A percentile compares a stretch with the other conserved stretches of the same genome.
These are phyloP conservation scores for Takakia lepidozioides DNA, from an alignment of 225 moss, liverwort and hornwort species.

Conservation along the genomic window DNA sequence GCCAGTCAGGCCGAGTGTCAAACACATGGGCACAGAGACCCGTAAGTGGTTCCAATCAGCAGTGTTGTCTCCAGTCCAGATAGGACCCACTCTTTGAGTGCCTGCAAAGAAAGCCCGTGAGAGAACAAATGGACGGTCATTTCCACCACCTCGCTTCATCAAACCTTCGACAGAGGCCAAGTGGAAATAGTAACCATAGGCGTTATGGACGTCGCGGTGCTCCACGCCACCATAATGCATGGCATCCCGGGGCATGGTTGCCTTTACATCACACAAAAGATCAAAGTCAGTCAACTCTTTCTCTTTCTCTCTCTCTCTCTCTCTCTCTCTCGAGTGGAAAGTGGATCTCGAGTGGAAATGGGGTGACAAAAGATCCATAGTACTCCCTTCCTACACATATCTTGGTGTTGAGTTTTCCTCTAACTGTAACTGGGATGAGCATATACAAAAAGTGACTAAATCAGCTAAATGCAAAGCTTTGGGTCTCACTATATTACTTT, in stretches of 20 bases:
- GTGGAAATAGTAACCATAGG: slow-evolving; percentile 89
- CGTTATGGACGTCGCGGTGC: slow-evolving; percentile 96
- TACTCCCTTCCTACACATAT: too few relatives aligned
- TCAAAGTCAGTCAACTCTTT: too few relatives aligned
- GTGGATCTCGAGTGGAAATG: too few relatives aligned
- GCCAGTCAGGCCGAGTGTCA: slow-evolving; percentile 77
- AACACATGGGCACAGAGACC: slow-evolving; percentile 80
- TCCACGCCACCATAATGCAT: slow-evolving; percentile 72
- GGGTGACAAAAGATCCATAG: too few relatives aligned
- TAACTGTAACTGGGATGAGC: too few relatives aligned
- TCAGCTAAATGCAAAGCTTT: too few relatives aligned
- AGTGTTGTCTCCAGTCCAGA: slow-evolving; percentile 96
- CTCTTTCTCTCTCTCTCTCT: too few relatives aligned
- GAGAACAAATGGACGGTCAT: slow-evolving; percentile 90
- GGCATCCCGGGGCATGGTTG: slow-evolving; percentile 89
- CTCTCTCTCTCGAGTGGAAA: too few relatives aligned
- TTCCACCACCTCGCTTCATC: slow-evolving; percentile 57
- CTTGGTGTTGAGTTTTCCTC: too few relatives aligned
- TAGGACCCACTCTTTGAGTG: slow-evolving; percentile 80
- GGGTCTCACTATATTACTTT: too few relatives aligned
- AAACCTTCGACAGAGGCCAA: slow-evolving; percentile 83
- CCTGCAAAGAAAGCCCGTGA: slow-evolving; percentile 94
- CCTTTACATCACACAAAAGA: too few relatives aligned
- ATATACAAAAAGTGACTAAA: too few relatives aligned
- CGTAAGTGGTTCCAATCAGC: slow-evolving; percentile 79